A percentile compares a stretch with the other conserved stretches of the same genome.
phyloP scores from a whole-genome alignment of 306 rosid genomes.

The Oemleria cerasiformis region DNA sequence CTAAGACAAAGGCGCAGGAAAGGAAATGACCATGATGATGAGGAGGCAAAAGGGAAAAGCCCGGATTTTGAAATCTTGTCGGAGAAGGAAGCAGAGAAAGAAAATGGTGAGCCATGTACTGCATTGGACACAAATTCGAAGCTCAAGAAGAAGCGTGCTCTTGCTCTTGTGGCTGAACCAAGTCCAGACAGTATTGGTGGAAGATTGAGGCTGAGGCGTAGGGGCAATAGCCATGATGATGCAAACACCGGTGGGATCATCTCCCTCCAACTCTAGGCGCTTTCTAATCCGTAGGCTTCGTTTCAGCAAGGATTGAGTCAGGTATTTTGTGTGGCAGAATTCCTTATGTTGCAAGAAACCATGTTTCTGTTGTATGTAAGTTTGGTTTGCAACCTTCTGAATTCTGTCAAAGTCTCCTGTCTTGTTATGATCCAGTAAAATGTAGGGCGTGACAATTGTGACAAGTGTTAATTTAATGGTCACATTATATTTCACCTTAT shows the following conservation, averaged over 20 bases:
- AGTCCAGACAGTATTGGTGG: slow-evolving; percentile 33
- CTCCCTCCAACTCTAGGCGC: background rate
- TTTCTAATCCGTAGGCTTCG: background rate
- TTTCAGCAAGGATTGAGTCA: background rate
- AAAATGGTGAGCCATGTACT: background rate
- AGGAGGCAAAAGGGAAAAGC: background rate
- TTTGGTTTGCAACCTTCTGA: background rate
- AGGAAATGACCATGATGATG: background rate
- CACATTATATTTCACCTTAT: background rate
- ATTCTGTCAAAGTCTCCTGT: slow-evolving; percentile 3
- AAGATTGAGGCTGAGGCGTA: slow-evolving; percentile 53
- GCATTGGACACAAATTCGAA: slow-evolving; percentile 10
- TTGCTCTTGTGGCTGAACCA: slow-evolving; percentile 8
- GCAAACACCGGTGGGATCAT: background rate
- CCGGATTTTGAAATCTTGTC: slow-evolving; percentile 1
- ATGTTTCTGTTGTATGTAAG: slow-evolving; percentile 3
- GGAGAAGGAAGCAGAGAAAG: no score
- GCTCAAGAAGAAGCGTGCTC: slow-evolving; percentile 24
- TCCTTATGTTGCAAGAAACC: slow-evolving; percentile 9
- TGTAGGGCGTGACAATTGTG: background rate
- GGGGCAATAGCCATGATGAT: background rate
- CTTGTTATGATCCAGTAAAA: background rate
- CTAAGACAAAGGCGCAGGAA: slow-evolving; percentile 14
- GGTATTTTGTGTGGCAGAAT: slow-evolving; percentile 2
- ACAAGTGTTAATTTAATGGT: background rate